These are phyloP conservation scores for Atkinsonella hypoxylon DNA, from an alignment of 2,329 filamentous ascomycete genomes.

Conservation along the genomic window DNA sequence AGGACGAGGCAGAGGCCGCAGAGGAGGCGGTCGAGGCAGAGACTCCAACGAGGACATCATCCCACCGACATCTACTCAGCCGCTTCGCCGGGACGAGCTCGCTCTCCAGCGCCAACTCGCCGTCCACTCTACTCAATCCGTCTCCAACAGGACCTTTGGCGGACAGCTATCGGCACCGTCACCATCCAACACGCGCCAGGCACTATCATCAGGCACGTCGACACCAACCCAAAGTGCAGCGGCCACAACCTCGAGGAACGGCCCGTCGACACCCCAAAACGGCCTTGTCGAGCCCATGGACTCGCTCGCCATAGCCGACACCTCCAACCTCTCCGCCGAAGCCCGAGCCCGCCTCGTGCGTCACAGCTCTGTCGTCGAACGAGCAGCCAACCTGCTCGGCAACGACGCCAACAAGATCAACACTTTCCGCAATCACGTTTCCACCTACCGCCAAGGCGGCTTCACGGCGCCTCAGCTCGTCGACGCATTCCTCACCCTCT, in stretches of 20 bases:
- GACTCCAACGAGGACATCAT: slow-evolving; percentile 79
- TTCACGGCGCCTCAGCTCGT: slow-evolving; percentile 66
- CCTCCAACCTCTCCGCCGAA: slow-evolving; percentile 51
- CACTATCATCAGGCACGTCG: slow-evolving; percentile 3
- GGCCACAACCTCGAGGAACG: slow-evolving; percentile 1
- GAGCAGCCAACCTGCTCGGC: slow-evolving; percentile 67
- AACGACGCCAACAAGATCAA: slow-evolving; percentile 64
- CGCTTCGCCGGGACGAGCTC: slow-evolving; percentile 72
- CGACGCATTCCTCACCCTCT: slow-evolving; percentile 77
- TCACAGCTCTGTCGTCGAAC: slow-evolving; percentile 75
- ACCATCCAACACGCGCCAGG: slow-evolving; percentile 8
- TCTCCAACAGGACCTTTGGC: slow-evolving; percentile 70
- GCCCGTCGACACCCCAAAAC: slow-evolving; percentile 4
- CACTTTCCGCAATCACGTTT: slow-evolving; percentile 70
- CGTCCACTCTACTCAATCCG: slow-evolving; percentile 76
- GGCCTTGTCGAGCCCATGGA: slow-evolving; percentile 28
- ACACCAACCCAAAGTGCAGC: slow-evolving; percentile 12
- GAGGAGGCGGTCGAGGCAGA: slow-evolving; percentile 48
- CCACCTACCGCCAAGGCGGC: slow-evolving; percentile 59
- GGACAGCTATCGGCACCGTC: slow-evolving; percentile 54
- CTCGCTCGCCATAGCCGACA: slow-evolving; percentile 37
- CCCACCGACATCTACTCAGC: slow-evolving; percentile 65
- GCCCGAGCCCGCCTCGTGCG: slow-evolving; percentile 71
- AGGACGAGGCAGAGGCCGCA: slow-evolving; percentile 30
- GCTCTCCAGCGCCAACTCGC: slow-evolving; percentile 88